phyloP scores from a whole-genome alignment of 1,139 yeast genomes.

The Blastobotrys serpentis region DNA sequence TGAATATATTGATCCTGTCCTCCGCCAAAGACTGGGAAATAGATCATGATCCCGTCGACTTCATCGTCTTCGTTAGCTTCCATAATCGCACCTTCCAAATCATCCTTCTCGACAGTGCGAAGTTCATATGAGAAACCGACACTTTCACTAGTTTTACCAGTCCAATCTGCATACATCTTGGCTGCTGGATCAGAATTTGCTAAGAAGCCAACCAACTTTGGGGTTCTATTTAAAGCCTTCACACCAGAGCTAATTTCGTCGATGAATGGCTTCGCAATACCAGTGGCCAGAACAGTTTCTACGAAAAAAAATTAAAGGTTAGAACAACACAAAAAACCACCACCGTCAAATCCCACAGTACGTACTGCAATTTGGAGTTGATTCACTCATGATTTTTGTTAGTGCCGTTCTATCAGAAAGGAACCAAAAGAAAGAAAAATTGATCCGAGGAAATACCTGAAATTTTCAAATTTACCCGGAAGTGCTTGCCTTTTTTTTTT shows the following conservation, averaged over 20 bases:
- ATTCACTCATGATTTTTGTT: constrained; percentile 9
- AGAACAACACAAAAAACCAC: neutral
- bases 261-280: constrained; percentile 77
- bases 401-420: neutral
- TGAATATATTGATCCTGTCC: constrained; percentile 93
- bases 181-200: constrained; percentile 97
- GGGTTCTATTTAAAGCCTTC: constrained; percentile 49
- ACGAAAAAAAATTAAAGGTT: neutral
- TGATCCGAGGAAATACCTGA: neutral
- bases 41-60: constrained; percentile 95
- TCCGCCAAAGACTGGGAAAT: constrained; percentile 95
- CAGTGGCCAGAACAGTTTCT: constrained; percentile 84
- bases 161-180: constrained; percentile 92
- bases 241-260: constrained; percentile 69
- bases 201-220: constrained; percentile 82
- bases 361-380: constrained; percentile 18
- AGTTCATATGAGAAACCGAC: constrained; percentile 84
- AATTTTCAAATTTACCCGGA: neutral
- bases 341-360: neutral
- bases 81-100: constrained; percentile 76
- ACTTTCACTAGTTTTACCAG: constrained; percentile 82
- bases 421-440: constrained; percentile 1
- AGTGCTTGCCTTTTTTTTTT: neutral
- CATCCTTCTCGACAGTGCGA: constrained; percentile 71
- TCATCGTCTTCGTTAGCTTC: constrained; percentile 74